These are phyloP conservation scores for Limonium bicolor DNA, from an alignment of 148 eudicot genomes.

Conservation along the genomic window DNA sequence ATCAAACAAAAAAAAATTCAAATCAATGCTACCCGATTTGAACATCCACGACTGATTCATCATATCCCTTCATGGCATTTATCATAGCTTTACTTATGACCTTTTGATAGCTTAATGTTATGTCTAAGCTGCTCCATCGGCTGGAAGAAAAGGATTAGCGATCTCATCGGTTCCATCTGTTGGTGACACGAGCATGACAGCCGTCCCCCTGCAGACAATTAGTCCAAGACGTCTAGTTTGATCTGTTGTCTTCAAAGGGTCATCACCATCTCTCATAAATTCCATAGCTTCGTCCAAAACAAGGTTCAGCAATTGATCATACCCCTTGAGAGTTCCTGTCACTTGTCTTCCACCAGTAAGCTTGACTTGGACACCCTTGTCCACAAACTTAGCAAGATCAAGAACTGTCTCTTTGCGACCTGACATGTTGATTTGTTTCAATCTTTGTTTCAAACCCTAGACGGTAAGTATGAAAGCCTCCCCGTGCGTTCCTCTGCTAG, in stretches of 20 bases:
- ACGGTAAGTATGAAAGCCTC: too few species aligned
- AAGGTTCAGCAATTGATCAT: slow-evolving; percentile 91
- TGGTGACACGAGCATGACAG: slow-evolving; percentile 92
- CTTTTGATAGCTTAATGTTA: too few species aligned
- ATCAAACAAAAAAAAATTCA: too few species aligned
- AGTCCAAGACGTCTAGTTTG: slow-evolving; percentile 74
- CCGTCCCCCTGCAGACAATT: slow-evolving; percentile 90
- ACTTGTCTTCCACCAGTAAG: slow-evolving; percentile 98
- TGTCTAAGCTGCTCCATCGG: slow-evolving; percentile 35
- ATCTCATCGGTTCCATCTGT: slow-evolving; percentile 97
- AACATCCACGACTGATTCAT: too few species aligned
- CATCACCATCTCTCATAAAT: slow-evolving; percentile 75
- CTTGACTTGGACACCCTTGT: slow-evolving; percentile 95
- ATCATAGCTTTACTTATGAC: too few species aligned
- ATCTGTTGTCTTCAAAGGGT: slow-evolving; percentile 80
- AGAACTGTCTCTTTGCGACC: slow-evolving; percentile 82
- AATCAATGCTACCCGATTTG: too few species aligned
- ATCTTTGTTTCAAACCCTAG: too few species aligned
- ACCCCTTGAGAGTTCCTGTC: slow-evolving; percentile 84
- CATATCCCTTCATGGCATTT: too few species aligned
- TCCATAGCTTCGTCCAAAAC: slow-evolving; percentile 93
- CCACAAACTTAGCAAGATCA: slow-evolving; percentile 91
- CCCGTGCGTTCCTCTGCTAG: too few species aligned
- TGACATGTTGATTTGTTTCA: too few species aligned
- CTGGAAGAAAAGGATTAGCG: slow-evolving; percentile 49